phyloP scores from a whole-genome alignment of 1,284 basidiomycete species.

The Ganoderma lingzhi region DNA sequence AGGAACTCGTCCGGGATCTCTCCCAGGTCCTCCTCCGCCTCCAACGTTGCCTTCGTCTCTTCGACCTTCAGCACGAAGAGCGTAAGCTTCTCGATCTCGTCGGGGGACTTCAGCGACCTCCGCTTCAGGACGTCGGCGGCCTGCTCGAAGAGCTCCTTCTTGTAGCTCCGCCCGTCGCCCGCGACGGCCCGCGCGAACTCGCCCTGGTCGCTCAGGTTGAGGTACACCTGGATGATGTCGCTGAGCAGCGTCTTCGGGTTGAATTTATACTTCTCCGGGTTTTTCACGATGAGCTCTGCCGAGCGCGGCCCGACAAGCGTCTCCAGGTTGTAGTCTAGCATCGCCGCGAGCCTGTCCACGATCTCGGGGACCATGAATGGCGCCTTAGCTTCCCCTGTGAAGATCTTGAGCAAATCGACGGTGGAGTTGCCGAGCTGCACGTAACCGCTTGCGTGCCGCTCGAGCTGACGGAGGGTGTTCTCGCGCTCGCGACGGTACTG shows the following conservation, averaged over 20 bases:
- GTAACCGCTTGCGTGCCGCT: conserved; percentile 88
- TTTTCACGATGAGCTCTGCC: conserved; percentile 85
- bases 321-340: conserved; percentile 96
- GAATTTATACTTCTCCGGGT: conserved; percentile 92
- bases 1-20: conserved; percentile 97
- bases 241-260: conserved; percentile 85
- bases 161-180: conserved; percentile 92
- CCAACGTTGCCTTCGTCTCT: conserved; percentile 77
- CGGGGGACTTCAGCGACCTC: conserved; percentile 79
- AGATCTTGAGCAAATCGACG: conserved; percentile 88
- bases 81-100: conserved; percentile 81
- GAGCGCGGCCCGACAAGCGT: conserved; percentile 90
- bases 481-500: conserved; percentile 89
- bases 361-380: conserved; percentile 99
- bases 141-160: conserved; percentile 83
- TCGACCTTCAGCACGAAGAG: conserved; percentile 88
- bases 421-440: conserved; percentile 89
- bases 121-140: conserved; percentile 78
- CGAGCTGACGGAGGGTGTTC: conserved; percentile 78
- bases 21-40: conserved; percentile 92
- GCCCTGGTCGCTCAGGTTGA: conserved; percentile 85
- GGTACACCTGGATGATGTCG: conserved; percentile 91
- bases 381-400: conserved; percentile 90
- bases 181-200: conserved; percentile 93
- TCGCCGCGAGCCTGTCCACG: conserved; percentile 94